Evolutionary conservation across 1,284 basidiomycete species (phyloP), one percentile per base, ranked within the genome.

Genomic region (Phenoliferia sp.): DNA sequence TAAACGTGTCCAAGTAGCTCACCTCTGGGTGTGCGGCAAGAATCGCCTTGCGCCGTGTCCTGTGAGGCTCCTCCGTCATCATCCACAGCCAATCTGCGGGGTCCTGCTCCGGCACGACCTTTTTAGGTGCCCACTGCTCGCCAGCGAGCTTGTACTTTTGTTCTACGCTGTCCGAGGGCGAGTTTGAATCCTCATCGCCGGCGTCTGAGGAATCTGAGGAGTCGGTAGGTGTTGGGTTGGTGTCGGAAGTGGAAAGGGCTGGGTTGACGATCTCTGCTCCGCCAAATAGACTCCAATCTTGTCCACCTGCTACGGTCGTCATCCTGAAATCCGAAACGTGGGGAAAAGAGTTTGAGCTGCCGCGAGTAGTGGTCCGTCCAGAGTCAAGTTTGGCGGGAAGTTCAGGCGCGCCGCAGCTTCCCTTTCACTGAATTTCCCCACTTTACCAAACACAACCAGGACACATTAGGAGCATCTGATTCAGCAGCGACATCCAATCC

Each of bases 1-100:
- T 9, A 12, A n/a, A n/a, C n/a, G n/a, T n/a, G n/a, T n/a, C n/a
- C n/a, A 16, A 3, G 12, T 19, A 29, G 78, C 82, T 62, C 72
- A 93, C 90, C 83, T 97, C 89, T 0, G 95, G 95, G 77, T 99
- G 94, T 0, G 90, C 88, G 77, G 94, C 94, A 81, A 99, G 85
- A 69, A 99, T 97, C 12, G 87, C 90, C 81, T 87, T 87, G 59
- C 95, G 83, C 58, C 95, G 83, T 28, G 88, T 87, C 35, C 94
- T 85, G 79, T 99, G 96, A 6, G 95, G 95, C 78, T 99, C 96
- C 80, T 99, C 95, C 1, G 92, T 97, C 85, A 96, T 90, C 65
- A 95, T 80, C 95, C 95, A 99, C 34, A 98, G 82, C 64, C 80
- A 81, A 66, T 81, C 80, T 28, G 71, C 66, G 2, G 69, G 62